Evolutionary conservation across 2,329 filamentous ascomycete genomes (phyloP).

Genomic region (Fusarium beomiforme): DNA sequence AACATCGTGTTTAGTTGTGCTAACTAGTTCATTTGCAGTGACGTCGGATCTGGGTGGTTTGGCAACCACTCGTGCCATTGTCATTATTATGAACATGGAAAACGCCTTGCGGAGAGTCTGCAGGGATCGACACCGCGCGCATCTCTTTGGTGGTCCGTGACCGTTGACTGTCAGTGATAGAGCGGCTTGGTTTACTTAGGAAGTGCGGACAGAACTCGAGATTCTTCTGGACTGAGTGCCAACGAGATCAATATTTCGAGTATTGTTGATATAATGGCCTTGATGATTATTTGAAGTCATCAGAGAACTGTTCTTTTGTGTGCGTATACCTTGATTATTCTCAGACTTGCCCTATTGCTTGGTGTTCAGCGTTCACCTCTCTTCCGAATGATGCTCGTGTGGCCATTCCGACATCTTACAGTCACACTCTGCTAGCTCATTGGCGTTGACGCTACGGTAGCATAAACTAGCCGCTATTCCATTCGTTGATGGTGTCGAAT

Average conservation of each 20-base stretch:
- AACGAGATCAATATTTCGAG: not conserved
- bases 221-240: not conserved
- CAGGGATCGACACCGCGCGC: slow-evolving; percentile 39
- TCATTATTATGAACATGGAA: slow-evolving; percentile 44
- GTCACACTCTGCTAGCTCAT: slow-evolving; percentile 3
- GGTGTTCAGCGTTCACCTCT: slow-evolving; percentile 1
- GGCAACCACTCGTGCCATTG: slow-evolving; percentile 17
- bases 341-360: not conserved
- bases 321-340: not conserved
- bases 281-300: not conserved
- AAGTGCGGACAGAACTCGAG: not conserved
- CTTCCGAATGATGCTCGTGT: slow-evolving; percentile 26
- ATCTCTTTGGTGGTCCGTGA: slow-evolving; percentile 28
- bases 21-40: slow-evolving; percentile 13
- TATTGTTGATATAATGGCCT: not conserved
- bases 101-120: slow-evolving; percentile 44
- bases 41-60: slow-evolving; percentile 28
- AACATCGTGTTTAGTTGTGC: slow-evolving; percentile 22
- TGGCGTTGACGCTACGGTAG: slow-evolving; percentile 5
- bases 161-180: slow-evolving; percentile 25
- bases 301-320: not conserved
- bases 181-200: not conserved
- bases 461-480: slow-evolving; percentile 1
- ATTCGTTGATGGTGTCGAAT: slow-evolving; percentile 8
- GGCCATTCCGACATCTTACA: slow-evolving; percentile 1